phyloP scores from a whole-genome alignment of 257 asterid genomes.

The Solanum piurae region DNA sequence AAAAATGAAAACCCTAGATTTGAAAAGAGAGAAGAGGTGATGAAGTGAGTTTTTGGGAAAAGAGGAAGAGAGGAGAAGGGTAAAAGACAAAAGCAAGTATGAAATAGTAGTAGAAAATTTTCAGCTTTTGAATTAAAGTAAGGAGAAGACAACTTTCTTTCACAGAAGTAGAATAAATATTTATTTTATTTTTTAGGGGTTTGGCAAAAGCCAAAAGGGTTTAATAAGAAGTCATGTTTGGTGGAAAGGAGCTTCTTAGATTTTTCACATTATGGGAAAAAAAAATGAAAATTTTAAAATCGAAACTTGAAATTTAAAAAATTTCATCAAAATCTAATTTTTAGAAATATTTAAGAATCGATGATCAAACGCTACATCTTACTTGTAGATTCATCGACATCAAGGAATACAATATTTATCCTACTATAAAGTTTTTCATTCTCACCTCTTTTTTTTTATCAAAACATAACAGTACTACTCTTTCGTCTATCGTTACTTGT shows the following conservation, averaged over 20 bases:
- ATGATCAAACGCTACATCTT: background rate
- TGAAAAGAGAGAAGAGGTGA: conserved; percentile 22
- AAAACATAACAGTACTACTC: background rate
- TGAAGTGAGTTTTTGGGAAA: conserved; percentile 20
- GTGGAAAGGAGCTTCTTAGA: background rate
- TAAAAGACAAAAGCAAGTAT: conserved; percentile 68
- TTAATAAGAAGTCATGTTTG: background rate
- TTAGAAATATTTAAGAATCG: background rate
- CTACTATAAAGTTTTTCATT: background rate
- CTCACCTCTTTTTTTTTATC: background rate
- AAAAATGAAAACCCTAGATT: conserved; percentile 67
- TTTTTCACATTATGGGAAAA: background rate
- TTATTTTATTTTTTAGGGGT: background rate
- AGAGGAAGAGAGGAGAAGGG: conserved; percentile 25
- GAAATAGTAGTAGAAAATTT: conserved; percentile 24
- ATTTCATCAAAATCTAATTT: too few species aligned
- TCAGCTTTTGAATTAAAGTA: conserved; percentile 51
- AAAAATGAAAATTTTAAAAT: too few species aligned
- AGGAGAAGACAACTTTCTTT: conserved; percentile 18
- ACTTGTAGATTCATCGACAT: background rate
- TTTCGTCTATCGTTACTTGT: too few species aligned
- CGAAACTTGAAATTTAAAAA: background rate
- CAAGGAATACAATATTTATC: background rate
- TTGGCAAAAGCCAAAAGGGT: background rate
- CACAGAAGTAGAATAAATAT: background rate